Evolutionary conservation across 2,329 filamentous ascomycete species (phyloP), one percentile per base, ranked within the genome.

Genomic region (Botrytis hyacinthi): DNA sequence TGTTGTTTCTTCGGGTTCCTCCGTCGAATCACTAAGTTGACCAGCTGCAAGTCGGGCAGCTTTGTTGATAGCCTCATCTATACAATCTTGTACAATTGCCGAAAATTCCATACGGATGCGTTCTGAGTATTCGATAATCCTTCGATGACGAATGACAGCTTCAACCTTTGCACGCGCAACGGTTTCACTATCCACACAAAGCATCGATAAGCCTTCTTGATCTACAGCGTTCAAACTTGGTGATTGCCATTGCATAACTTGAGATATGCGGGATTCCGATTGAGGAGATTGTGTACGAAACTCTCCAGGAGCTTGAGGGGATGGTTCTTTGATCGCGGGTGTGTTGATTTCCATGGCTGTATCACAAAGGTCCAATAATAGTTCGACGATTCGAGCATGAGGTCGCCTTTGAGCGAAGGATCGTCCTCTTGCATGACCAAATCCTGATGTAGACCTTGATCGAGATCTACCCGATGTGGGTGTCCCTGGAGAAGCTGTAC

Each of bases 241-340:
- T 8, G 95, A 97, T 80, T 97, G 94, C 96, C 97, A 99, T 81
- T 98, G 94, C 77, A 97, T 82, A 9, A 99, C 95, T 82, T 99
- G 96, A 1, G 93, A 93, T 78, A 98, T 97, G 46, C 95, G 91
- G 61, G 93, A 96, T 81, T 99, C 96, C 0, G 97, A 99, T 80
- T 98, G 93, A 0, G 96, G 96, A 7, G 96, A 99, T 80, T 98
- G 93, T 0, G 95, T 97, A 65, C 95, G 90, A 76, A 98, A 90
- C 76, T 97, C 94, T 67, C 92, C 91, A 12, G 88, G 86, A 65
- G 86, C 84, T 76, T 91, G 89, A 3, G 89, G 86, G 14, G 90
- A 88, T 5, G 89, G 87, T 77, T 98, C 95, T 80, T 97, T 98
- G 83, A 99, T 92, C 9, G 95, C 92, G 9, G 96, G 95, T 6